Evolutionary conservation across 2,329 filamentous ascomycete genomes (phyloP), one percentile per base, ranked within the genome.

Genomic region (Penicillium sp.): DNA sequence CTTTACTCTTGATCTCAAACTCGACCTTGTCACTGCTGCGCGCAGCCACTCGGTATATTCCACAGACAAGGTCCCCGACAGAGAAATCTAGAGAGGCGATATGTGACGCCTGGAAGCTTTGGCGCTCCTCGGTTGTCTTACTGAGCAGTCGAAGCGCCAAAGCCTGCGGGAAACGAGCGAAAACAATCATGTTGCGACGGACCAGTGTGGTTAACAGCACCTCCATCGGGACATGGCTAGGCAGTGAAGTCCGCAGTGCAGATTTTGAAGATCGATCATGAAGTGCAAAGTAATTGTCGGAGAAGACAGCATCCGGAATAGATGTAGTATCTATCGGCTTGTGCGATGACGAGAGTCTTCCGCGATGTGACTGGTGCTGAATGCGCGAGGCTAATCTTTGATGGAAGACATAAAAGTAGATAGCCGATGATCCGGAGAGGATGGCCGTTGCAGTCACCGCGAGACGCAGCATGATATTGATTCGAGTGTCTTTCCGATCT

Each of bases 151-250:
- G 43, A 2, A 62, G 32, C 8, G 58, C 41, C 23, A 51, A 52
- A 1, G 58, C 57, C 29, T 63, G 58, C 6, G 62, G 62, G 23
- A 61, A 54, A 10, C 44, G 51, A n/a, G 56, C 39, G 27, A 65
- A 65, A 1, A 42, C 44, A 3, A 32, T 44, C 56, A 65, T 62
- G 25, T 62, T 65, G 26, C 57, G 56, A 4, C 60, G 57, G 9
- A 62, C 35, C 6, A 64, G 53, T 1, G 45, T 38, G 11, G 46
- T 56, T 30, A 64, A 52, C 4, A 62, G 42, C 10, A 42, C n/a
- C 1, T 54, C 47, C 0, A 42, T 26, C 1, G 45, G 26, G 3
- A 50, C 31, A 6, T 34, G 16, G n/a, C 35, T 16, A 1, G 55
- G 52, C 4, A 60, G 48, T 1, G 41, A 42, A 4, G 30, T 34